Evolutionary conservation across 345 rosid species (phyloP), one percentile per base, ranked within the genome.

Genomic region (Camelina neglecta): DNA sequence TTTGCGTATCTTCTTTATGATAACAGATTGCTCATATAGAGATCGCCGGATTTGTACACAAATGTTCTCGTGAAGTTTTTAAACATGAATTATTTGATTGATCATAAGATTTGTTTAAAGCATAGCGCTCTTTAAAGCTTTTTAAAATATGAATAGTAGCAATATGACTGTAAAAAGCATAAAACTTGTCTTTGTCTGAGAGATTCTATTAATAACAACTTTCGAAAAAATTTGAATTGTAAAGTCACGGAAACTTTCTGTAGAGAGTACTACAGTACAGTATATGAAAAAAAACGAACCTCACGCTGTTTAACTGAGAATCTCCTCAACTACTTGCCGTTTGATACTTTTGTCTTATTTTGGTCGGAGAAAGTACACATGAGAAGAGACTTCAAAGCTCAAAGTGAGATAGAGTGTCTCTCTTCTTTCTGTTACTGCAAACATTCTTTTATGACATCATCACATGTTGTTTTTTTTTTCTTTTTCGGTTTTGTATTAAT

Each of bases 391-490:
- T 45, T 11, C 47, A 35, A 35, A 2, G 8, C 6, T 35, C 38
- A 58, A 74, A 41, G 23, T 42, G 49, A 36, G 7, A 60, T 49
- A 67, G 72, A 57, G 42, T 38, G 66, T 4, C 23, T 60, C 36
- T 51, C 31, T 49, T 44, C n/a, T 29, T 38, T 36, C 12, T 58
- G 33, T 38, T 26, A 53, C 50, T 60, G 57, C 55, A 24, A 67
- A 75, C 62, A 75, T 67, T 75, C 56, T 75, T 44, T 69, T 21
- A 45, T 49, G 74, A 75, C 67, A 61, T 69, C 73, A 75, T 49
- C 39, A 42, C 74, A 33, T 33, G 36, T 33, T 33, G 1, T 24
- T 2, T 33, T 33, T 6, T 33, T 59, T 75, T 56, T 36, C 31
- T 23, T 6, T 13, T 66, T 35, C 31, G 3, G 47, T 41, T 41